These are phyloP conservation scores for Thinopyrum elongatum DNA, from an alignment of 176 grass and related monocot species.

Conservation along the genomic window DNA sequence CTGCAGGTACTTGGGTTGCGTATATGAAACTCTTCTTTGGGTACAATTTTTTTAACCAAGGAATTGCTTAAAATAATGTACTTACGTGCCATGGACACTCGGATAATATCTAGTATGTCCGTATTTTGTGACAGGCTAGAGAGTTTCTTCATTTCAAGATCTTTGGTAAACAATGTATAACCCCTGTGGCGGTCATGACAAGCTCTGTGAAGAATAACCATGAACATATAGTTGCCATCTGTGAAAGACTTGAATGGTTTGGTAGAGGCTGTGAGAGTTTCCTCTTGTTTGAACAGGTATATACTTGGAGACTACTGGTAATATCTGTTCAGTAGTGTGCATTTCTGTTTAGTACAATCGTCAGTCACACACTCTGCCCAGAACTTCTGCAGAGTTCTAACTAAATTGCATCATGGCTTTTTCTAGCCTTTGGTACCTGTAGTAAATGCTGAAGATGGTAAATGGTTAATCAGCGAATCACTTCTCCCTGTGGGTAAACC, in stretches of 20 bases:
- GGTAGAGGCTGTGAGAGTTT: conserved; percentile 83
- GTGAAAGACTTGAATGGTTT: conserved; percentile 85
- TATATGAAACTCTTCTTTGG: neutral
- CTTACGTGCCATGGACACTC: neutral
- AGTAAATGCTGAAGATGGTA: conserved; percentile 79
- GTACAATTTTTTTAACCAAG: neutral
- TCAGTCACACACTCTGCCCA: neutral
- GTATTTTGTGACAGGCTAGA: conserved; percentile 57
- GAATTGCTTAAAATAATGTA: neutral
- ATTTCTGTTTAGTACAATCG: conserved; percentile 14
- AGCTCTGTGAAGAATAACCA: conserved; percentile 98
- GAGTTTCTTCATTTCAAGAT: conserved; percentile 97
- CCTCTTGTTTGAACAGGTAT: conserved; percentile 91
- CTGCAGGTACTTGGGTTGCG: conserved; percentile 59
- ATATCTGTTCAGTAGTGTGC: neutral
- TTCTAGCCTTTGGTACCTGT: conserved; percentile 93
- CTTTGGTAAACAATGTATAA: conserved; percentile 82
- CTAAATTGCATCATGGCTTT: conserved; percentile 23
- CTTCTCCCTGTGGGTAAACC: conserved; percentile 88
- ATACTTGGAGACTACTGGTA: neutral
- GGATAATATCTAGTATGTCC: neutral
- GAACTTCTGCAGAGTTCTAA: neutral
- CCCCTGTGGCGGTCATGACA: conserved; percentile 96
- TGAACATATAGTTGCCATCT: conserved; percentile 75
- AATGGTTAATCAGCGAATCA: conserved; percentile 70